These are phyloP conservation scores for Penicillium steckii DNA, from an alignment of 495 filamentous ascomycete species.

Conservation along the genomic window DNA sequence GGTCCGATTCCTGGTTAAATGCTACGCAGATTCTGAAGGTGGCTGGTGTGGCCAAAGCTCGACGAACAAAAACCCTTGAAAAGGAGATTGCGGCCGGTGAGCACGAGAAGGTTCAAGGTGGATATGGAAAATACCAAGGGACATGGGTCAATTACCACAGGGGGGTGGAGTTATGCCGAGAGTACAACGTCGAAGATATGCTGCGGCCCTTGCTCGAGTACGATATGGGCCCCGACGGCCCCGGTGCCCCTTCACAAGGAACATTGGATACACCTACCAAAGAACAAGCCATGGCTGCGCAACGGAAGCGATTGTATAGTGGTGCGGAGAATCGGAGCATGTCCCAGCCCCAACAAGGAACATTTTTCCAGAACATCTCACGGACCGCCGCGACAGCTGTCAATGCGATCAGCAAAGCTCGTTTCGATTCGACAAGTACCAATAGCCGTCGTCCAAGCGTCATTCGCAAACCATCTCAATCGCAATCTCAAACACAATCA, in stretches of 20 bases:
- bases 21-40: slow-evolving; percentile 96
- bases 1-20: slow-evolving; percentile 89
- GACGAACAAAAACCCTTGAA: slow-evolving; percentile 94
- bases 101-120: slow-evolving; percentile 97
- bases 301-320: slow-evolving; percentile 85
- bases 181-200: slow-evolving; percentile 90
- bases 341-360: slow-evolving; percentile 66
- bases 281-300: slow-evolving; percentile 97
- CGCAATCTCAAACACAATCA: neutral
- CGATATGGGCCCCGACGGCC: slow-evolving; percentile 78
- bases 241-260: slow-evolving; percentile 56
- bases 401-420: slow-evolving; percentile 91
- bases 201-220: slow-evolving; percentile 83
- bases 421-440: slow-evolving; percentile 76
- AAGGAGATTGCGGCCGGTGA: slow-evolving; percentile 95
- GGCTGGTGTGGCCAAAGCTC: slow-evolving; percentile 93
- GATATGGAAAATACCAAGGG: slow-evolving; percentile 97
- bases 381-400: slow-evolving; percentile 88
- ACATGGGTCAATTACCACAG: slow-evolving; percentile 95
- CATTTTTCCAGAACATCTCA: slow-evolving; percentile 96
- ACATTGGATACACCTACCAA: slow-evolving; percentile 91
- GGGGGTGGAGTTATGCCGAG: slow-evolving; percentile 86
- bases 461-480: slow-evolving; percentile 44
- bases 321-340: slow-evolving; percentile 64
- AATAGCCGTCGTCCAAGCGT: slow-evolving; percentile 50